A percentile compares a stretch with the other conserved stretches of the same genome.
Evolutionary conservation across 1,139 yeast genomes (phyloP).

Genomic region (Scheffersomyces cryptocercus): DNA sequence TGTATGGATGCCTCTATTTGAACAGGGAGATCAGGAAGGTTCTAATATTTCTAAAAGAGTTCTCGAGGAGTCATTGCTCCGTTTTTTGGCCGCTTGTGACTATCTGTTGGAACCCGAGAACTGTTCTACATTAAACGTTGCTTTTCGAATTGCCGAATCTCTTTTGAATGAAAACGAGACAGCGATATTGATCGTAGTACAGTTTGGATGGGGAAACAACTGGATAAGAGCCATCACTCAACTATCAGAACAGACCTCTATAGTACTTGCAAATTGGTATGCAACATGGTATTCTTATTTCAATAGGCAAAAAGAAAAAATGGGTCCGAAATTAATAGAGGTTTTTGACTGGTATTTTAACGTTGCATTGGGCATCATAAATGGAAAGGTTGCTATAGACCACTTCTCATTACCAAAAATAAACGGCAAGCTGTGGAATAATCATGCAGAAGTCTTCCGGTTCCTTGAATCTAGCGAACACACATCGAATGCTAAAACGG

Average conservation of each 20-base stretch:
- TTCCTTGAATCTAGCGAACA: slow-evolving; percentile 9
- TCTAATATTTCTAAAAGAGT: too few relatives aligned
- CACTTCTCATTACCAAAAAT: slow-evolving; percentile 16
- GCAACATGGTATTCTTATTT: too few relatives aligned
- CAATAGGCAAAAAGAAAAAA: too few relatives aligned
- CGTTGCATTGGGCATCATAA: slow-evolving; percentile 14
- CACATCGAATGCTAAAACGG: background rate
- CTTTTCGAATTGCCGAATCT: too few relatives aligned
- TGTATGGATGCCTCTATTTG: background rate
- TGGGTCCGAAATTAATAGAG: background rate
- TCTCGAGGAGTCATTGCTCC: too few relatives aligned
- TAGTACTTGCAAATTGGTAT: too few relatives aligned
- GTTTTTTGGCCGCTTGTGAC: too few relatives aligned
- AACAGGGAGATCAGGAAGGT: background rate
- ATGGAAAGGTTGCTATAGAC: background rate
- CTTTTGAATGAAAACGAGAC: too few relatives aligned
- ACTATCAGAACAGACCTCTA: too few relatives aligned
- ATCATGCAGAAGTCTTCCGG: background rate
- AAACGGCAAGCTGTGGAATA: slow-evolving; percentile 8
- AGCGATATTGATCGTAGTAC: background rate
- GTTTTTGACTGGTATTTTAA: slow-evolving; percentile 30
- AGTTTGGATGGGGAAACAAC: background rate
- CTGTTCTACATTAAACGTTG: too few relatives aligned
- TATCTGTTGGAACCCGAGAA: too few relatives aligned
- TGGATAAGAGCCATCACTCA: background rate